These are phyloP conservation scores for Arthroderma sp. DNA, from an alignment of 2,329 filamentous ascomycete genomes.

Conservation along the genomic window DNA sequence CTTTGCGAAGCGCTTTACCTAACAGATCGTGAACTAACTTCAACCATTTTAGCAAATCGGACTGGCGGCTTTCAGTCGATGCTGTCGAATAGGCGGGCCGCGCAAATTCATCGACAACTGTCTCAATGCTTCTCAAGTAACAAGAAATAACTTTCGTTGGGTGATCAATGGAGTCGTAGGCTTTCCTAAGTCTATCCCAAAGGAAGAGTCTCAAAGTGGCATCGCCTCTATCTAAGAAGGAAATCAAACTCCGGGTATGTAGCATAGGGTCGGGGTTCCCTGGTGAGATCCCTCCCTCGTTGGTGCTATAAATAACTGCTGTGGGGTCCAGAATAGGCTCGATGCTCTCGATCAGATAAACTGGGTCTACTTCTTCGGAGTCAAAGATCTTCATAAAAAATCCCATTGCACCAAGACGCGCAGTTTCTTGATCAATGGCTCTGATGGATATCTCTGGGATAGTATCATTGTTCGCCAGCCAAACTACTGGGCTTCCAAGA, in stretches of 20 bases:
- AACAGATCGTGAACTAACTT: constrained; percentile 68
- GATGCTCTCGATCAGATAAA: constrained; percentile 76
- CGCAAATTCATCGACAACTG: constrained; percentile 60
- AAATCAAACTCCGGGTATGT: constrained; percentile 56
- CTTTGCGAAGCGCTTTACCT: constrained; percentile 54
- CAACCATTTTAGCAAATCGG: constrained; percentile 60
- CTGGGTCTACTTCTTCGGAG: constrained; percentile 65
- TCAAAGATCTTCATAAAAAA: constrained; percentile 88
- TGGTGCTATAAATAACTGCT: constrained; percentile 18
- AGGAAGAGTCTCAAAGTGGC: constrained; percentile 74
- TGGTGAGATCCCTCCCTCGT: not conserved
- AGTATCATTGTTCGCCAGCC: constrained; percentile 70
- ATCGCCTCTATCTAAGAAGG: constrained; percentile 69
- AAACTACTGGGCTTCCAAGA: constrained; percentile 35
- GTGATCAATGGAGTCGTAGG: constrained; percentile 76
- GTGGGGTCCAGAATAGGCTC: constrained; percentile 77
- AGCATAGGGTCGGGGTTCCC: not conserved
- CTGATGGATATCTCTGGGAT: constrained; percentile 75
- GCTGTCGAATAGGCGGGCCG: constrained; percentile 42
- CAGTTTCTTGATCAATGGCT: constrained; percentile 83
- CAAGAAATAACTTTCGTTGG: constrained; percentile 80
- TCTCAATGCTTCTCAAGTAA: constrained; percentile 70
- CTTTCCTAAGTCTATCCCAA: constrained; percentile 82
- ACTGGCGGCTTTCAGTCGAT: constrained; percentile 51
- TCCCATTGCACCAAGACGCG: constrained; percentile 86